Conservation (phyloP, 805 yeast genomes). For the Yueomyces sinensis region DNA sequence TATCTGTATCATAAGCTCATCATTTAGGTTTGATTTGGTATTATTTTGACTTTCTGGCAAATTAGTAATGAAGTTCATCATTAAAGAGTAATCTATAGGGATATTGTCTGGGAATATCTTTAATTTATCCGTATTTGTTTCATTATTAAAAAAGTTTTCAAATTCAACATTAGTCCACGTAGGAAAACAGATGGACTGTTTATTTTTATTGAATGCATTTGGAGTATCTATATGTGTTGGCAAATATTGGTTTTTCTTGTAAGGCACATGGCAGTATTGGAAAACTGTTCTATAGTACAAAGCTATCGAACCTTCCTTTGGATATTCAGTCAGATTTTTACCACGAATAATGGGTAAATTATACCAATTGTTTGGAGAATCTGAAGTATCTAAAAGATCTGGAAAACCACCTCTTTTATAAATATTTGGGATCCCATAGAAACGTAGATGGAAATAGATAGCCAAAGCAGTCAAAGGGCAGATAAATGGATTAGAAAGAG, state of each 20-base stretch:
- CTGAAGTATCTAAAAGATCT: conserved; percentile 6
- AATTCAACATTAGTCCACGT: conserved; percentile 6
- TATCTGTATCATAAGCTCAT: conserved; percentile 11
- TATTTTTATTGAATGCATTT: conserved; percentile 1
- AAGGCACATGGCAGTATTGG: conserved; percentile 20
- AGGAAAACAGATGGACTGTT: conserved; percentile 7
- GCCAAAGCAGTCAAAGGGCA: conserved; percentile 22
- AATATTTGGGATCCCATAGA: conserved; percentile 16
- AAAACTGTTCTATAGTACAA: conserved; percentile 17
- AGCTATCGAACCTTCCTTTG: conserved; percentile 19
- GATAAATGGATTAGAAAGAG: conserved; percentile 15
- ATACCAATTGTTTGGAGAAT: conserved; percentile 4
- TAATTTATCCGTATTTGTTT: no score
- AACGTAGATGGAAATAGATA: conserved; percentile 17
- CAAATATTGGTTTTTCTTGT: conserved; percentile 18
- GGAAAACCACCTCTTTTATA: conserved; percentile 23
- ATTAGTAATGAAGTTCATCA: conserved; percentile 8
- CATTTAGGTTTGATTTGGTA: conserved; percentile 4
- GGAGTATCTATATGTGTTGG: background rate
- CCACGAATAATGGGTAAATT: conserved; percentile 18
- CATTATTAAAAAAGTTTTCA: conserved; percentile 1
- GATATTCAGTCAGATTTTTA: conserved; percentile 15
- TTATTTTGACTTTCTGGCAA: background rate
- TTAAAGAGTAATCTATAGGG: conserved; percentile 13
- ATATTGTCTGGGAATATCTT: conserved; percentile 5